phyloP scores from a whole-genome alignment of 441 rosid genomes.

The Euphorbia schlechtendalii region DNA sequence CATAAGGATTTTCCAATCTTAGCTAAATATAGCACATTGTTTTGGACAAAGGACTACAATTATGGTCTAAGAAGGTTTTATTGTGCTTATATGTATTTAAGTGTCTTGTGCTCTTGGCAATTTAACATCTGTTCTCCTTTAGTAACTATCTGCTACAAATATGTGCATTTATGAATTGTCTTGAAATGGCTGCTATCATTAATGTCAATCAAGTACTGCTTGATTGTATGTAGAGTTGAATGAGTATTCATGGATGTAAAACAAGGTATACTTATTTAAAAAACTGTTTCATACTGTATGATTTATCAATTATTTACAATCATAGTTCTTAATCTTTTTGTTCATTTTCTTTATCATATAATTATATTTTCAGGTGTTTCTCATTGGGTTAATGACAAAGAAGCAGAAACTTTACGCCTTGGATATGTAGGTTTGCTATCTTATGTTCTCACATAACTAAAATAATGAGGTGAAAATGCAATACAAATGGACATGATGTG shows the following conservation, averaged over 20 bases:
- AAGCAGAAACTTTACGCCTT: constrained; percentile 68
- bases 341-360: not conserved
- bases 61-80: not conserved
- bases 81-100: not conserved
- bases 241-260: constrained; percentile 3
- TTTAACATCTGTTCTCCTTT: not conserved
- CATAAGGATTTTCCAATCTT: not conserved
- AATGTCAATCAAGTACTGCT: not conserved
- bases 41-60: not conserved
- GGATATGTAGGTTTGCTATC: constrained; percentile 60
- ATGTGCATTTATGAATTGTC: not conserved
- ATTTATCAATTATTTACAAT: not conserved
- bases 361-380: constrained; percentile 49
- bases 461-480: not conserved
- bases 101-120: not conserved
- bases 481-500: not conserved
- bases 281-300: not conserved
- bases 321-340: not conserved
- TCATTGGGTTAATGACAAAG: constrained; percentile 66
- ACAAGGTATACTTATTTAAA: not conserved
- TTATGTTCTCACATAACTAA: not conserved
- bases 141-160: not conserved
- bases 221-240: not conserved
- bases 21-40: not conserved
- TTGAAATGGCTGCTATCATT: not conserved